phyloP scores from a whole-genome alignment of 768 basidiomycete species.

The Calocybe gangraenosa region DNA sequence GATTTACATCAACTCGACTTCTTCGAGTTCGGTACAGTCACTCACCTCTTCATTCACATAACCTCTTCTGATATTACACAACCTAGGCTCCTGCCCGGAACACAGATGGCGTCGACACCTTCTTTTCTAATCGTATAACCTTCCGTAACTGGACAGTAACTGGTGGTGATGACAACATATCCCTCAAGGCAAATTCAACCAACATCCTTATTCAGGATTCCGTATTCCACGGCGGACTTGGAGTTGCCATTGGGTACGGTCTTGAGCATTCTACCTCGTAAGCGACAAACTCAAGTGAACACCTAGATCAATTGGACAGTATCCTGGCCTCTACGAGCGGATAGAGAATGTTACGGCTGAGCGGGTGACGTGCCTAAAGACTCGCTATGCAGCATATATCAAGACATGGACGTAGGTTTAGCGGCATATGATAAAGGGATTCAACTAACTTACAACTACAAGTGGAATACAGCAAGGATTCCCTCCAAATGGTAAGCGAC shows the following conservation, averaged over 20 bases:
- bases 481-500: constrained; percentile 26
- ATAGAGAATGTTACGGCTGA: constrained; percentile 28
- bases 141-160: constrained; percentile 33
- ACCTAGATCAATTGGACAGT: constrained; percentile 29
- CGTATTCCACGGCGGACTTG: constrained; percentile 31
- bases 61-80: neutral
- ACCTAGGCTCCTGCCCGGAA: constrained; percentile 28
- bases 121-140: constrained; percentile 33
- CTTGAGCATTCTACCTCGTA: neutral
- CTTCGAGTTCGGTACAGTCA: constrained; percentile 24
- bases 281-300: neutral
- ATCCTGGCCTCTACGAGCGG: constrained; percentile 23
- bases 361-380: constrained; percentile 20
- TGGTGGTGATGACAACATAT: constrained; percentile 35
- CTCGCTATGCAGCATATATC: constrained; percentile 25
- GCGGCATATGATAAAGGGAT: neutral
- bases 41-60: neutral
- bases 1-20: constrained; percentile 36
- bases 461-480: constrained; percentile 24
- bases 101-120: constrained; percentile 34
- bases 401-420: constrained; percentile 30
- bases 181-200: constrained; percentile 37
- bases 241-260: constrained; percentile 32
- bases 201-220: constrained; percentile 35
- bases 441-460: too few relatives aligned